Evolutionary conservation across 176 grass and related monocot genomes (phyloP), one percentile per base, ranked within the genome.

Genomic region (Zea luxurians): DNA sequence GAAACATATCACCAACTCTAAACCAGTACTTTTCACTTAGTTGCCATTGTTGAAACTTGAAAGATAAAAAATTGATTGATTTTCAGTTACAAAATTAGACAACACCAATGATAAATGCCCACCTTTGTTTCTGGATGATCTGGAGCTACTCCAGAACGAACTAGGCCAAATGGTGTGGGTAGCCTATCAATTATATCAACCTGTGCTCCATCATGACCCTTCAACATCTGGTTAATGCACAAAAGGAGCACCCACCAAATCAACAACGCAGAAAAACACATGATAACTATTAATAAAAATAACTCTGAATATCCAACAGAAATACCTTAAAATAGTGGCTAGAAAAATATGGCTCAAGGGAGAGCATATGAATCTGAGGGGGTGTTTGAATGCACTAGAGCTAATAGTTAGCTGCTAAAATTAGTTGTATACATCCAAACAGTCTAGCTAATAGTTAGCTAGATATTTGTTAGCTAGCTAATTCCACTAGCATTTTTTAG

Each of bases 61-160:
- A 34, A 62, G 45, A 69, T 53, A 37, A 62, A 77, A 12, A 10
- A 27, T 74, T 9, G 36, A 47, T 34, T 40, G 54, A 61, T 37
- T 52, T 63, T 61, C 1, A 82, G 36, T 66, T 71, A 64, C 50
- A 16, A 38, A 48, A 67, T 38, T 11, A 74, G 17, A 60, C 7
- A 8, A 55, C 37, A 76, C 38, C 10, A n/a, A 61, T 65, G 13
- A 8, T 5, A 58, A 37, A 76, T 17, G 21, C 52, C 70, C 82
- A 91, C 89, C 91, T 94, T 97, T 70, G 91, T 94, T 80, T 97
- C 87, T 5, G 87, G 94, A 87, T 97, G 94, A 90, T 97, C 91
- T 15, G 89, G 94, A 43, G 94, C 94, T 21, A 97, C 94, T 47
- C 91, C 91, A 36, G 89, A 92, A 70, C 89, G 84, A 37, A 97